Evolutionary conservation across 768 basidiomycete species (phyloP), one percentile per base, ranked within the genome.

Genomic region (Leucosporidium scottii): DNA sequence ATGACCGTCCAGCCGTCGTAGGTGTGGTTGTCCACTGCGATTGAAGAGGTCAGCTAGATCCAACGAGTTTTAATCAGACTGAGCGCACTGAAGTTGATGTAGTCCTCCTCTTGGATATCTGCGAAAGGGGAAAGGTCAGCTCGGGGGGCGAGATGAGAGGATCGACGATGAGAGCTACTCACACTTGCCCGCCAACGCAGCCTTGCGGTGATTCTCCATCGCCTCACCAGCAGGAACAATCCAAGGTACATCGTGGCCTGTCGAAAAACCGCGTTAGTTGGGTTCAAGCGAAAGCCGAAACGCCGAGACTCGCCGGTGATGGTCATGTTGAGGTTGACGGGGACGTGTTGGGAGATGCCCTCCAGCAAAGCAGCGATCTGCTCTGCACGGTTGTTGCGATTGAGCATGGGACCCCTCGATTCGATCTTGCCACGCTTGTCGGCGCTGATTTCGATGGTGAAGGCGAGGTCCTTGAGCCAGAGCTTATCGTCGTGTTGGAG

Each of bases 251-350:
- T 74, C 73, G 58, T 74, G 70, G 15, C 68, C 68, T 10, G 54
- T 34, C 54, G 64, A 17, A 57, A 3, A 60, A 1, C 10, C 6
- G 12, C 4, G 36, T 59, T 23, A 59, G 57, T 27, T 25, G 4
- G 9, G 4, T 3, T 44, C n/a, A n/a, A 28, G 17, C 27, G 4
- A 2, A 4, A 0, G 23, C 23, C 20, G 23, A 27, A 2, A 44
- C 23, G 10, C 5, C 27, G 23, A 28, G 66, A 62, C n/a, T 68
- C 67, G 34, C 61, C 71, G 10, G 66, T 73, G 68, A 75, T 75
- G 7, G 73, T 73, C 36, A 75, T 58, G 61, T 74, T 70, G 23
- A 75, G 62, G 61, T 74, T 53, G n/a, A 53, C 74, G 25, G 74
- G 74, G 13, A 75, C 39, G 61, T 44, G 61, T 27, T 73, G 36